Percentiles rank a stretch among this genome's conserved stretches.
phyloP scores from a whole-genome alignment of 1,284 basidiomycete species.

The Pterulicium gracile region DNA sequence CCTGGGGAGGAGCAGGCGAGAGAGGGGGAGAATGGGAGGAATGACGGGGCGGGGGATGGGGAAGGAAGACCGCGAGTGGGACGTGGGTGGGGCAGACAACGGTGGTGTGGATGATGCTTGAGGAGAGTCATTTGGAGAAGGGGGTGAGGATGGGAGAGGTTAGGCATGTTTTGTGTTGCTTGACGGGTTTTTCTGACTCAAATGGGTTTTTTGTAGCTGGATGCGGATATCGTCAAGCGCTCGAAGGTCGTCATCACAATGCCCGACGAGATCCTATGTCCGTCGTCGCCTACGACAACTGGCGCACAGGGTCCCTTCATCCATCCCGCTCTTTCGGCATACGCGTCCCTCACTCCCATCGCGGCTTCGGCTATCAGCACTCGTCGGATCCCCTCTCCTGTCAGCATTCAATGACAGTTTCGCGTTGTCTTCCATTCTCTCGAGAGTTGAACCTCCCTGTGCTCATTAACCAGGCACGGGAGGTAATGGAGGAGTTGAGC shows the following conservation, averaged over 20 bases:
- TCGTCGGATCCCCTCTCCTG: background rate
- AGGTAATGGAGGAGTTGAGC: background rate
- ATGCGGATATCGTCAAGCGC: background rate
- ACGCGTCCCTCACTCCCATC: too few relatives aligned
- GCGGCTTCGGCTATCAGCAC: background rate
- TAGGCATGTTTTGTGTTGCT: background rate
- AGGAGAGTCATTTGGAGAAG: conserved; percentile 68
- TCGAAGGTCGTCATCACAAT: background rate
- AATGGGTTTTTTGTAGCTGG: background rate
- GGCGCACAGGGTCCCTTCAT: background rate
- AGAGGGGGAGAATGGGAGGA: too few relatives aligned
- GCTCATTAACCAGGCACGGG: background rate
- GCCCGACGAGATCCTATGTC: background rate
- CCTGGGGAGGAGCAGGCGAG: too few relatives aligned
- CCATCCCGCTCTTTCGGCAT: too few relatives aligned
- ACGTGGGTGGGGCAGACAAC: conserved; percentile 10
- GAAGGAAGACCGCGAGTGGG: background rate
- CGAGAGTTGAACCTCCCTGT: background rate
- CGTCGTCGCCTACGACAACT: background rate
- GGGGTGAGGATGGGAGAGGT: conserved; percentile 49
- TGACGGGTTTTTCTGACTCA: background rate
- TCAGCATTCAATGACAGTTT: background rate
- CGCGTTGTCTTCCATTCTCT: background rate
- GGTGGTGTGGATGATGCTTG: conserved; percentile 66
- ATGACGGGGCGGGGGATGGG: background rate